Evolutionary conservation across 2,329 filamentous ascomycete genomes (phyloP).

Genomic region (Botrytis porri): DNA sequence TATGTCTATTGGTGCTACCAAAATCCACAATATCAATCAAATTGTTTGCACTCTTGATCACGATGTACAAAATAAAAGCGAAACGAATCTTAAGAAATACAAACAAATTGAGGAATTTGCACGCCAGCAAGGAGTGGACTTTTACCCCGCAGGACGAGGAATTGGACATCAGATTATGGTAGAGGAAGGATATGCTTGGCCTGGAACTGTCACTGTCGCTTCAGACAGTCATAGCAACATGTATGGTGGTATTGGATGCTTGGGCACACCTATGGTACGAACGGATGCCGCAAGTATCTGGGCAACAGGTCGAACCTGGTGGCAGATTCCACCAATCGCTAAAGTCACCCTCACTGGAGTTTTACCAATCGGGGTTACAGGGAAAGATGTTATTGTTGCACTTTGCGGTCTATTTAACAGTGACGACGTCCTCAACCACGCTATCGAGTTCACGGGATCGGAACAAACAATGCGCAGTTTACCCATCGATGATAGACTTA

Average conservation of each 20-base stretch:
- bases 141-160: slow-evolving; percentile 73
- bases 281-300: slow-evolving; percentile 86
- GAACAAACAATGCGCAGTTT: slow-evolving; percentile 73
- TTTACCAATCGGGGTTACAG: slow-evolving; percentile 76
- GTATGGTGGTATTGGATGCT: slow-evolving; percentile 75
- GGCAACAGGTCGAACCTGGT: slow-evolving; percentile 83
- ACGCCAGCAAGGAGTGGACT: slow-evolving; percentile 69
- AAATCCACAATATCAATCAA: slow-evolving; percentile 68
- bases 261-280: slow-evolving; percentile 79
- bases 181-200: slow-evolving; percentile 82
- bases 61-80: slow-evolving; percentile 80
- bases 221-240: slow-evolving; percentile 76
- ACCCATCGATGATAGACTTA: slow-evolving; percentile 68
- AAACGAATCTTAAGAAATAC: slow-evolving; percentile 81
- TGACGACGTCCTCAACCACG: slow-evolving; percentile 87
- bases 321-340: slow-evolving; percentile 80
- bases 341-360: slow-evolving; percentile 74
- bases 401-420: slow-evolving; percentile 83
- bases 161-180: slow-evolving; percentile 94
- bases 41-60: slow-evolving; percentile 84
- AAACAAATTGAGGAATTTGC: slow-evolving; percentile 78
- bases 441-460: slow-evolving; percentile 81
- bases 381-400: slow-evolving; percentile 91
- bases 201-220: slow-evolving; percentile 77
- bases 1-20: slow-evolving; percentile 75